Percentiles rank a stretch among this genome's conserved stretches.
phyloP scores from a whole-genome alignment of 345 rosid genomes.

The Odontarrhena argentea region DNA sequence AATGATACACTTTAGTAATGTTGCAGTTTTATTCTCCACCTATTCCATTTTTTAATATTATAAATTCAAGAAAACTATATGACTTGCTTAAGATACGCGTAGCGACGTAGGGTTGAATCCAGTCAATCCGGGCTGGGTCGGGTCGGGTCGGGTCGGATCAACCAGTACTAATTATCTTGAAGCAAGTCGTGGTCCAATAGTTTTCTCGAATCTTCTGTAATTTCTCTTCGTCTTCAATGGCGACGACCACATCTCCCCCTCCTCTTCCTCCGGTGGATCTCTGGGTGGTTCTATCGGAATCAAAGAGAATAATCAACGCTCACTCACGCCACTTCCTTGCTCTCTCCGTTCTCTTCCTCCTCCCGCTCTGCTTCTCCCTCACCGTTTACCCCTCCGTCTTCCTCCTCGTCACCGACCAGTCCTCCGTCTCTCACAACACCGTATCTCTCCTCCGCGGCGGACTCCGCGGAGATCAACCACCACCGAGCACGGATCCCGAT shows the following conservation, averaged over 20 bases:
- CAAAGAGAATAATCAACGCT: conserved; percentile 65
- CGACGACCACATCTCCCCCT: conserved; percentile 35
- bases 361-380: conserved; percentile 64
- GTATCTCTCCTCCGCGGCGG: conserved; percentile 25
- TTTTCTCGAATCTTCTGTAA: neutral
- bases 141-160: too few species aligned
- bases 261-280: conserved; percentile 36
- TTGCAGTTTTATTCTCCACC: too few species aligned
- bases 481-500: neutral
- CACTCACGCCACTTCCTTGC: conserved; percentile 92
- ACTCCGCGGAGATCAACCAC: conserved; percentile 11
- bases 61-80: too few species aligned
- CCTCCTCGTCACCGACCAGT: conserved; percentile 45
- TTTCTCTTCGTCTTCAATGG: conserved; percentile 25
- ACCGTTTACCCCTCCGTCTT: conserved; percentile 55
- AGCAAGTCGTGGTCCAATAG: neutral
- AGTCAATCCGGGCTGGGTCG: too few species aligned
- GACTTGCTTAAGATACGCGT: too few species aligned
- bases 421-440: conserved; percentile 37
- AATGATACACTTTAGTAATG: too few species aligned
- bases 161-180: neutral
- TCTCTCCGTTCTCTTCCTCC: conserved; percentile 79
- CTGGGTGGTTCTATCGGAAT: conserved; percentile 51
- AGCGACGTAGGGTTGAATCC: too few species aligned
- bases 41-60: too few species aligned